Evolutionary conservation across 257 asterid genomes (phyloP).

Genomic region (Catharanthus roseus): DNA sequence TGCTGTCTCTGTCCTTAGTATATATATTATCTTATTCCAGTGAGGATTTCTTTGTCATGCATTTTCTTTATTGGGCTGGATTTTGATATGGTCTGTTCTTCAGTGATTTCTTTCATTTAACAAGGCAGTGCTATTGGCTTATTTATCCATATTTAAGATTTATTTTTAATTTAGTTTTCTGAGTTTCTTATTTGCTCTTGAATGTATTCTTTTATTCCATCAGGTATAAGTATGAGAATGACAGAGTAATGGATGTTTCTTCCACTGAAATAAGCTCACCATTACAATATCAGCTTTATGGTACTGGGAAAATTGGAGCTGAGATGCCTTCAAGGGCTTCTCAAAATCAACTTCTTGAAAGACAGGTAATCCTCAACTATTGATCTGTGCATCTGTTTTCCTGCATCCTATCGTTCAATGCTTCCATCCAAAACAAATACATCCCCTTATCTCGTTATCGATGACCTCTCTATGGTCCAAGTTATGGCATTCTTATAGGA

Average conservation of each 20-base stretch:
- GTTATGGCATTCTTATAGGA: not conserved
- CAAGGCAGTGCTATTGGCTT: not conserved
- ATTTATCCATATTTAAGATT: not conserved
- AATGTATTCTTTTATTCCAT: not conserved
- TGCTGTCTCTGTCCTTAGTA: not conserved
- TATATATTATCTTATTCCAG: not conserved
- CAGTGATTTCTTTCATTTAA: not conserved
- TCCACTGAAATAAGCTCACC: conserved; percentile 85
- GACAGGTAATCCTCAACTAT: conserved; percentile 53
- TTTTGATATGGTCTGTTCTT: not conserved
- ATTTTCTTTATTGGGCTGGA: not conserved
- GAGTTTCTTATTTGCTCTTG: not conserved
- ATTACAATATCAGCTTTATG: conserved; percentile 83
- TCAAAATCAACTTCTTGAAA: conserved; percentile 94
- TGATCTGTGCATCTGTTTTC: conserved; percentile 8
- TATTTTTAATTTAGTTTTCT: not conserved
- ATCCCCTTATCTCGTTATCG: not conserved
- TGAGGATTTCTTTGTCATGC: not conserved
- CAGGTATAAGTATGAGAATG: conserved; percentile 94
- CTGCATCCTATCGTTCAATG: not conserved
- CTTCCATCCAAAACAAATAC: not conserved
- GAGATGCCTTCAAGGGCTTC: conserved; percentile 81
- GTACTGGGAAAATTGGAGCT: conserved; percentile 75
- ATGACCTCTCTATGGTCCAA: not conserved
- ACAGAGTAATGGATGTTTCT: conserved; percentile 82